Percentiles rank a stretch among this genome's conserved stretches.
Conservation (phyloP, 129 eudicot genomes). For the Artemisia annua region DNA sequence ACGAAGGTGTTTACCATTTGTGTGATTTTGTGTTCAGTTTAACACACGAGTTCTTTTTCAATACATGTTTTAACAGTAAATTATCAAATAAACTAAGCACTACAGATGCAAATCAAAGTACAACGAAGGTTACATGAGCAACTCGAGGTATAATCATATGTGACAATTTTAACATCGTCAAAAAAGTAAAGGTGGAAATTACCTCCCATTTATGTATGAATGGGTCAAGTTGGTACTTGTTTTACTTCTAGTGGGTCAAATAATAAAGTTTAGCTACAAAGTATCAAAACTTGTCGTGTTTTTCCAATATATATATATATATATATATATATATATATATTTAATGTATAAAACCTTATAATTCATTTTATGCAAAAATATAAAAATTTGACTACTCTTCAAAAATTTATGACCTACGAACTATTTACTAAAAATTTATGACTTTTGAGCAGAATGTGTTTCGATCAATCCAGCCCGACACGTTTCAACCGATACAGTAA, state of each 20-base stretch:
- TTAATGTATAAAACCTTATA: too few species aligned
- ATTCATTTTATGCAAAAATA: too few species aligned
- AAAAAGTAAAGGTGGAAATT: not conserved
- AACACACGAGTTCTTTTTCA: slow-evolving; percentile 3
- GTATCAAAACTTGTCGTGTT: not conserved
- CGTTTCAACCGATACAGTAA: not conserved
- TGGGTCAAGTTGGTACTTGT: not conserved
- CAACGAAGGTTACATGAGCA: slow-evolving; percentile 82
- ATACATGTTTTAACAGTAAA: slow-evolving; percentile 8
- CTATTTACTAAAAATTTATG: too few species aligned
- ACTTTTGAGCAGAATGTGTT: not conserved
- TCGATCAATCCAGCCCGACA: not conserved
- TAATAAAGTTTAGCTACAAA: not conserved
- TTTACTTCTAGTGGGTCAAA: too few species aligned
- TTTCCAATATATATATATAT: not conserved
- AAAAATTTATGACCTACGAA: too few species aligned
- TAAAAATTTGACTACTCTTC: too few species aligned
- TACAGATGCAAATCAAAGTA: slow-evolving; percentile 88
- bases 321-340: not conserved
- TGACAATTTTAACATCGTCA: not conserved
- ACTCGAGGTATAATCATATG: slow-evolving; percentile 70
- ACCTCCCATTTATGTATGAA: not conserved
- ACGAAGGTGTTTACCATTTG: slow-evolving; percentile 17
- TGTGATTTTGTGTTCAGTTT: slow-evolving; percentile 7
- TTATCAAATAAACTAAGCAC: slow-evolving; percentile 61